These are phyloP conservation scores for Petunia secreta DNA, from an alignment of 257 asterid species.

Conservation along the genomic window DNA sequence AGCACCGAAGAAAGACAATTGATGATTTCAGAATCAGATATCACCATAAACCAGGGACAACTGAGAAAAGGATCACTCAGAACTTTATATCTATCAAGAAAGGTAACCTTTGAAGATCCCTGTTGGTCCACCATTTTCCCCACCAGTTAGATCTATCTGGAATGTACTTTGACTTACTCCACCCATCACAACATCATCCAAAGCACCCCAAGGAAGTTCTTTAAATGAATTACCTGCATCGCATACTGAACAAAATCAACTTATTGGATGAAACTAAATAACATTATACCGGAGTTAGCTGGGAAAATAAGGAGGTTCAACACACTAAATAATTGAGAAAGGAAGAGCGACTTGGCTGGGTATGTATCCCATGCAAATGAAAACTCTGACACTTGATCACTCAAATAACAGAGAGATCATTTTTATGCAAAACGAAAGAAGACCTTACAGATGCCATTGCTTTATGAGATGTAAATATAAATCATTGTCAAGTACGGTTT, in stretches of 20 bases:
- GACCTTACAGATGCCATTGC: background rate
- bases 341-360: slow-evolving; percentile 1
- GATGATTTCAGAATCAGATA: background rate
- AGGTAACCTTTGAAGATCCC: slow-evolving; percentile 83
- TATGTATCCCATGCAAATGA: background rate
- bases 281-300: background rate
- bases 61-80: background rate
- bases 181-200: slow-evolving; percentile 99
- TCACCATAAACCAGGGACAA: background rate
- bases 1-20: slow-evolving; percentile 1
- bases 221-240: slow-evolving; percentile 58
- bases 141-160: slow-evolving; percentile 67
- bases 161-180: slow-evolving; percentile 95
- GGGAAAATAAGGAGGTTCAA: background rate
- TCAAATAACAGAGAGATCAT: background rate
- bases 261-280: slow-evolving; percentile 11
- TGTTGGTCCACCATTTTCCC: slow-evolving; percentile 83
- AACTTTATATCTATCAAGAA: slow-evolving; percentile 12
- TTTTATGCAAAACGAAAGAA: background rate
- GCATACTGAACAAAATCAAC: slow-evolving; percentile 27
- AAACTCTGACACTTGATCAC: background rate
- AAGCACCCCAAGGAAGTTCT: slow-evolving; percentile 91
- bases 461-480: background rate
- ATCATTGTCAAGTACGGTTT: background rate
- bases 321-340: background rate